These are phyloP conservation scores for Lepidium aucheri DNA, from an alignment of 345 rosid genomes.

Conservation along the genomic window DNA sequence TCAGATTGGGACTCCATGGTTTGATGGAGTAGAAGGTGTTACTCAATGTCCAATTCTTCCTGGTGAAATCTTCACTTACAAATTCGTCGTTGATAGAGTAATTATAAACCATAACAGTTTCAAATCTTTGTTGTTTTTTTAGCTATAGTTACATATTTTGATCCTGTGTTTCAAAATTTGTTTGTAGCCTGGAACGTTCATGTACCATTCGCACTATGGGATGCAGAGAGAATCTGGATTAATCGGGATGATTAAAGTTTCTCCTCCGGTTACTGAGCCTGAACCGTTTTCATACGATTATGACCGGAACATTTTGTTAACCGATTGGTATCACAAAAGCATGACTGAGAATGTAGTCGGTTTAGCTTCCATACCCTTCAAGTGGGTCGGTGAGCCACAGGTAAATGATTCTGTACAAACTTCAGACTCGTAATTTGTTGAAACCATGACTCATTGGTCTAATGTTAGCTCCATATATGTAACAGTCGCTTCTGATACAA, in stretches of 20 bases:
- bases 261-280: slow-evolving; percentile 30
- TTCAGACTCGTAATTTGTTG: neutral
- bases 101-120: neutral
- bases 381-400: slow-evolving; percentile 83
- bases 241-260: slow-evolving; percentile 57
- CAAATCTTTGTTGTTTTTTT: neutral
- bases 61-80: slow-evolving; percentile 53
- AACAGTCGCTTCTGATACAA: slow-evolving; percentile 57
- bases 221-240: slow-evolving; percentile 74
- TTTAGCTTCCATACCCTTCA: slow-evolving; percentile 45
- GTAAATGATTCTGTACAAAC: slow-evolving; percentile 9
- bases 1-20: slow-evolving; percentile 68
- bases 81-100: slow-evolving; percentile 68
- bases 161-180: neutral
- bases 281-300: slow-evolving; percentile 63
- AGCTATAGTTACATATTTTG: neutral
- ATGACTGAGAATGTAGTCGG: slow-evolving; percentile 53
- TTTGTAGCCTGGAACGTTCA: slow-evolving; percentile 58
- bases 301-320: slow-evolving; percentile 55
- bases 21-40: slow-evolving; percentile 63
- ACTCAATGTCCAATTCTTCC: slow-evolving; percentile 70
- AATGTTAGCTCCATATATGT: no score
- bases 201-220: slow-evolving; percentile 74
- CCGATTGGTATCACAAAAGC: slow-evolving; percentile 69
- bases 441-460: no score